Evolutionary conservation across 192 early-diverging fungal genomes (phyloP).

Genomic region (Powellomyces hirtus): DNA sequence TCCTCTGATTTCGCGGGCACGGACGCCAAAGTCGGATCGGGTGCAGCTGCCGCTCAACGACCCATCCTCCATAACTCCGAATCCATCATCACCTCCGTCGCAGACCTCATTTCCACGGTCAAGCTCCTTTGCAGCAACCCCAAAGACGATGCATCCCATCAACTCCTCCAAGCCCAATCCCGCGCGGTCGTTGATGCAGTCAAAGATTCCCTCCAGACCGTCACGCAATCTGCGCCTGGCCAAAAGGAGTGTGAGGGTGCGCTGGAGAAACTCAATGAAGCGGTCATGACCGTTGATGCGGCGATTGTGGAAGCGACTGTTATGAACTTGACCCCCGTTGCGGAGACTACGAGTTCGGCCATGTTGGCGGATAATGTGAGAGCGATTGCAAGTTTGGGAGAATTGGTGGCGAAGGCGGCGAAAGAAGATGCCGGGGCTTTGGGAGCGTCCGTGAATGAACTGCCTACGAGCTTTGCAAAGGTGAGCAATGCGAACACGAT

Average conservation of each 20-base stretch:
- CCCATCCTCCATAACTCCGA: conserved; percentile 42
- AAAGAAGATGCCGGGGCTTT: conserved; percentile 36
- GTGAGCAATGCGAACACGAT: conserved; percentile 20
- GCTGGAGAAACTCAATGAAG: conserved; percentile 38
- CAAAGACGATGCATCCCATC: conserved; percentile 27
- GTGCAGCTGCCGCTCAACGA: conserved; percentile 35
- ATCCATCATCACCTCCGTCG: conserved; percentile 24
- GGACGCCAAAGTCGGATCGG: conserved; percentile 39
- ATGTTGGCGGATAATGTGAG: conserved; percentile 40
- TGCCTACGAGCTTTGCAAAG: conserved; percentile 41
- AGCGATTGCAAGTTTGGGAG: conserved; percentile 42
- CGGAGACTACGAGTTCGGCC: conserved; percentile 9
- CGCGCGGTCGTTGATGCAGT: conserved; percentile 32
- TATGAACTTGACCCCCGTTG: conserved; percentile 35
- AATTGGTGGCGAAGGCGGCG: conserved; percentile 44
- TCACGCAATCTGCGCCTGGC: conserved; percentile 44
- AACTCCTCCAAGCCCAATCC: conserved; percentile 32
- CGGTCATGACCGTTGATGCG: conserved; percentile 35
- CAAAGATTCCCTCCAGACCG: conserved; percentile 27
- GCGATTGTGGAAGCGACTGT: conserved; percentile 51
- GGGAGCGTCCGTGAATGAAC: conserved; percentile 34
- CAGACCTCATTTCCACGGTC: conserved; percentile 38
- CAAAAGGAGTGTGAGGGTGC: conserved; percentile 54
- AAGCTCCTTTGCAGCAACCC: conserved; percentile 48
- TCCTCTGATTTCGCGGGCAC: conserved; percentile 44